These are phyloP conservation scores for Skeletonema tropicum DNA, from an alignment of 108 stramenopile species.

Conservation along the genomic window DNA sequence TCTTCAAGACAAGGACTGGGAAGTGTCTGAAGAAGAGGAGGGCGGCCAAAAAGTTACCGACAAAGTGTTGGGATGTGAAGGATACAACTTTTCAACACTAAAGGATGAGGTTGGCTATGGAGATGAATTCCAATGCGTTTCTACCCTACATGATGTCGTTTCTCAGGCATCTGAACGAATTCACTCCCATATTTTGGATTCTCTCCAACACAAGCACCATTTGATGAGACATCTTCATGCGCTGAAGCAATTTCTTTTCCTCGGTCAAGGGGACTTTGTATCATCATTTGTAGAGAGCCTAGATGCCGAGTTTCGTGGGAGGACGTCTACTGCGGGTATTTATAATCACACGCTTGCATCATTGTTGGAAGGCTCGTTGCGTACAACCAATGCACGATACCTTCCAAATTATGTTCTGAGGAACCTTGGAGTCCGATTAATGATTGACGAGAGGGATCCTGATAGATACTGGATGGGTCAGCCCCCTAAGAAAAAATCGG, in stretches of 20 bases:
- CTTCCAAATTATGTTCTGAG: conserved; percentile 78
- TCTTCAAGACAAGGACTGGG: conserved; percentile 77
- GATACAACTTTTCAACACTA: conserved; percentile 25
- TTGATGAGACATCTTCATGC: conserved; percentile 89
- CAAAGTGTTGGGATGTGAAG: conserved; percentile 10
- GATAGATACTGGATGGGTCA: conserved; percentile 56
- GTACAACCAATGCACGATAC: conserved; percentile 85
- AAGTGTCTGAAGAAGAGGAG: conserved; percentile 47
- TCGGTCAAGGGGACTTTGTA: conserved; percentile 97
- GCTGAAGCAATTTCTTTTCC: conserved; percentile 92
- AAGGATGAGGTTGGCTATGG: conserved; percentile 29
- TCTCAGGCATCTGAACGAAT: conserved; percentile 54
- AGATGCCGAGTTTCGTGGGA: conserved; percentile 64
- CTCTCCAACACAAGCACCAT: conserved; percentile 74
- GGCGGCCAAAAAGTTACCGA: conserved; percentile 10
- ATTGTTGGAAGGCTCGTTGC: conserved; percentile 84
- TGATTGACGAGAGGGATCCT: conserved; percentile 53
- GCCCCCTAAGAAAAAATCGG: conserved; percentile 15
- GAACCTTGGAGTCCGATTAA: conserved; percentile 74
- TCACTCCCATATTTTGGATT: conserved; percentile 75
- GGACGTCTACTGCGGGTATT: conserved; percentile 59
- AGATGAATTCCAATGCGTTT: conserved; percentile 35
- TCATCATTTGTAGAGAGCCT: conserved; percentile 88
- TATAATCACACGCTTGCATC: conserved; percentile 80
- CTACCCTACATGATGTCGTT: conserved; percentile 60